Evolutionary conservation across 441 rosid species (phyloP).

Genomic region (Manihot esculenta): DNA sequence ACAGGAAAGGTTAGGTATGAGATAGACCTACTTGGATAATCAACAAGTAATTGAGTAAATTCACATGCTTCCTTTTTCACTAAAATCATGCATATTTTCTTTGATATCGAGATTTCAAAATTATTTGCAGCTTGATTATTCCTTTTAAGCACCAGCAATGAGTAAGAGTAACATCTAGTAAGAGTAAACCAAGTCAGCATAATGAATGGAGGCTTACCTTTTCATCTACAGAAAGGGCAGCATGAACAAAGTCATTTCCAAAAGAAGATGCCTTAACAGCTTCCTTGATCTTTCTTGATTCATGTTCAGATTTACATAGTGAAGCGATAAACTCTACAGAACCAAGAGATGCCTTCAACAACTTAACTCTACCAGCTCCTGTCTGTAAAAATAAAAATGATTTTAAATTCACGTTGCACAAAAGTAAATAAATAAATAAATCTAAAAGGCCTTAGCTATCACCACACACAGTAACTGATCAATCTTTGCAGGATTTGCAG

Average conservation of each 20-base stretch:
- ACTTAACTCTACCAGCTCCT: slow-evolving; percentile 48
- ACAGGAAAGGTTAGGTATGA: background rate
- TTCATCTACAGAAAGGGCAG: slow-evolving; percentile 80
- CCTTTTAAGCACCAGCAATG: background rate
- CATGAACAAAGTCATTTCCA: slow-evolving; percentile 80
- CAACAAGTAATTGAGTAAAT: background rate
- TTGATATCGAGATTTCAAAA: background rate
- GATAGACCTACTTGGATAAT: background rate
- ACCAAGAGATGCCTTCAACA: slow-evolving; percentile 79
- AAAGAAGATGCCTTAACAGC: slow-evolving; percentile 73
- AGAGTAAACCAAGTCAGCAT: slow-evolving; percentile 2
- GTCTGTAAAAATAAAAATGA: slow-evolving; percentile 41
- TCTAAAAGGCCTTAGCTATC: background rate
- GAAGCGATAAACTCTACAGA: slow-evolving; percentile 86
- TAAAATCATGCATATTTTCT: background rate
- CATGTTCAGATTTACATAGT: slow-evolving; percentile 61
- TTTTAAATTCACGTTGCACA: background rate
- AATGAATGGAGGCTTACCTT: slow-evolving; percentile 46
- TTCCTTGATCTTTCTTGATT: slow-evolving; percentile 63
- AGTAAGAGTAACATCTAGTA: background rate
- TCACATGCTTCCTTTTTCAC: background rate
- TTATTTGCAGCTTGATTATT: background rate
- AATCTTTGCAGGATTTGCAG: background rate
- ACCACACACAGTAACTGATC: background rate
- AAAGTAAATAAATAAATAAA: no score